Evolutionary conservation across 2,329 filamentous ascomycete genomes (phyloP).

Genomic region (Microcera coccophila): DNA sequence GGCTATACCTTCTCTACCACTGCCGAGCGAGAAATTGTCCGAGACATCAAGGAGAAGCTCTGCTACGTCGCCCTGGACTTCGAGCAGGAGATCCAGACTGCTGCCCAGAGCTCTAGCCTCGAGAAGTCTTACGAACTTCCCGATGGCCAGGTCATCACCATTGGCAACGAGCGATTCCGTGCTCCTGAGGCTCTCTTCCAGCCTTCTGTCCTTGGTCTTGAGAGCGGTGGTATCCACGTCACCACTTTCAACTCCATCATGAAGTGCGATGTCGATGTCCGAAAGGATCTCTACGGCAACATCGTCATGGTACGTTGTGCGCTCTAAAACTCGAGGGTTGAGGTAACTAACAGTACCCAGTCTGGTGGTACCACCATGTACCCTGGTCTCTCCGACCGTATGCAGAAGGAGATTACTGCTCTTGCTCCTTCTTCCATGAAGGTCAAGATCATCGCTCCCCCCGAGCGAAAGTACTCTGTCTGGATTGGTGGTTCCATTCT

Average conservation of each 20-base stretch:
- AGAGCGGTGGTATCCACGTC: slow-evolving; percentile 98
- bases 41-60: slow-evolving; percentile 99
- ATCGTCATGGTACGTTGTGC: slow-evolving; percentile 89
- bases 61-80: slow-evolving; percentile 99
- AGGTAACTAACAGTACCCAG: slow-evolving; percentile 47
- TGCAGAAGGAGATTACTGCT: slow-evolving; percentile 99
- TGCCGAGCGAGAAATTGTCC: slow-evolving; percentile 99
- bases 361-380: slow-evolving; percentile 99
- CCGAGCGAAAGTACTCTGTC: slow-evolving; percentile 99
- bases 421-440: slow-evolving; percentile 99
- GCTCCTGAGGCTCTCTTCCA: slow-evolving; percentile 99
- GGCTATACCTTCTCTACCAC: slow-evolving; percentile 99
- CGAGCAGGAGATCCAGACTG: slow-evolving; percentile 99
- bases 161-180: slow-evolving; percentile 99
- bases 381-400: slow-evolving; percentile 99
- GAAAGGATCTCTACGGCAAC: slow-evolving; percentile 99
- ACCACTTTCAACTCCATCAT: slow-evolving; percentile 99
- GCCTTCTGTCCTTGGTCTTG: slow-evolving; percentile 95
- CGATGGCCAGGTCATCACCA: slow-evolving; percentile 99
- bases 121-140: slow-evolving; percentile 99
- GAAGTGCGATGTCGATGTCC: slow-evolving; percentile 99
- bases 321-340: not conserved
- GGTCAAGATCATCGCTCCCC: slow-evolving; percentile 99
- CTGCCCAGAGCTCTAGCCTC: slow-evolving; percentile 95
- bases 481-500: slow-evolving; percentile 99